Evolutionary conservation across 208 protist species (phyloP).

Genomic region (Phytomonas sp.): DNA sequence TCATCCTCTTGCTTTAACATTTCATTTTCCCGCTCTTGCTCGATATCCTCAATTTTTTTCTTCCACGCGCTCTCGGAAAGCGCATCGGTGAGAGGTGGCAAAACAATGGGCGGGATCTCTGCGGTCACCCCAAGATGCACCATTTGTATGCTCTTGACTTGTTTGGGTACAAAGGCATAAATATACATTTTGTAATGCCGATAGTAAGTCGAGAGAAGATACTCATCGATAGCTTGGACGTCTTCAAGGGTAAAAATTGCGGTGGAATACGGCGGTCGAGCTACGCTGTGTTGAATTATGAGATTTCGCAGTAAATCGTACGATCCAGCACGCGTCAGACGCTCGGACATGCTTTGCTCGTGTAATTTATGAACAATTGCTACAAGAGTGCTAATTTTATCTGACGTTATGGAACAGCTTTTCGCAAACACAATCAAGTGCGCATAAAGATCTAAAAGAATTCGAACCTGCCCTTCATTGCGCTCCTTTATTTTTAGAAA

Average conservation of each 20-base stretch:
- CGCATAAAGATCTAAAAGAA: constrained; percentile 71
- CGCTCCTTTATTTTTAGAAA: constrained; percentile 10
- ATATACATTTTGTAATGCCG: constrained; percentile 91
- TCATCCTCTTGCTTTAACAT: constrained; percentile 31
- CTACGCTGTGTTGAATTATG: constrained; percentile 75
- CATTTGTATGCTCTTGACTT: constrained; percentile 49
- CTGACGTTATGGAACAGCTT: constrained; percentile 37
- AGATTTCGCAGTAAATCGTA: constrained; percentile 68
- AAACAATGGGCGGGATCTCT: constrained; percentile 37
- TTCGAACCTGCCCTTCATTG: constrained; percentile 28
- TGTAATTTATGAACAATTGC: constrained; percentile 64
- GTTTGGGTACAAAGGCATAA: constrained; percentile 75
- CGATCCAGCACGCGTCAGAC: constrained; percentile 42
- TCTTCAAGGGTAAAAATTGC: constrained; percentile 77
- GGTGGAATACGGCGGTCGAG: constrained; percentile 79
- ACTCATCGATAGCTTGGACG: constrained; percentile 80
- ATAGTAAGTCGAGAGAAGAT: constrained; percentile 83
- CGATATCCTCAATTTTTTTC: constrained; percentile 56
- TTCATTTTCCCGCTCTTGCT: constrained; percentile 41
- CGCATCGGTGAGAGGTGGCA: constrained; percentile 55
- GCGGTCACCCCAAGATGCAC: constrained; percentile 27
- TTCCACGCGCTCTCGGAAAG: constrained; percentile 50
- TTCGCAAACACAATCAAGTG: constrained; percentile 81
- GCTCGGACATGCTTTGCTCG: constrained; percentile 51
- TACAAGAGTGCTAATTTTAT: constrained; percentile 80